Percentiles rank a stretch among this genome's conserved stretches.
Conservation (phyloP, 179 eudicot species). For the Monotropa hypopitys region DNA sequence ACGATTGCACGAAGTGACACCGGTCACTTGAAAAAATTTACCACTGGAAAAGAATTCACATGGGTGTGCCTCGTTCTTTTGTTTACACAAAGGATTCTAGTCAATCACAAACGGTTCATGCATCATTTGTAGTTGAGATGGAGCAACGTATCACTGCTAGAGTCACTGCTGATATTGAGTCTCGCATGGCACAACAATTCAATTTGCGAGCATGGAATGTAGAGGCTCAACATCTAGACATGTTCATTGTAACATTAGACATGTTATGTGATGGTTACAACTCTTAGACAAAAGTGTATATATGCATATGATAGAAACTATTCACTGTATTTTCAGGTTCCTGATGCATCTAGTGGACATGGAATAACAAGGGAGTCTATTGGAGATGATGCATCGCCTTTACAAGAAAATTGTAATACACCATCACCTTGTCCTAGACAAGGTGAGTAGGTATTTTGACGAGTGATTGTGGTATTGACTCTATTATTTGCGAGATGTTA, state of each 20-base stretch:
- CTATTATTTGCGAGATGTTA: too few species aligned
- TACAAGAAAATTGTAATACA: background rate
- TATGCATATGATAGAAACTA: too few species aligned
- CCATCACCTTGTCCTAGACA: background rate
- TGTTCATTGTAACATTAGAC: too few species aligned
- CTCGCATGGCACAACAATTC: background rate
- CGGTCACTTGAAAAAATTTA: too few species aligned
- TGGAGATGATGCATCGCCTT: background rate
- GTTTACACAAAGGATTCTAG: too few species aligned
- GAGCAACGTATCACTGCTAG: background rate
- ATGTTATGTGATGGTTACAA: background rate
- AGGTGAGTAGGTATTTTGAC: background rate
- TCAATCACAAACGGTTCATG: too few species aligned
- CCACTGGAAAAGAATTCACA: too few species aligned
- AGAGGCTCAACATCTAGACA: background rate
- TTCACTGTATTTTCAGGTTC: background rate
- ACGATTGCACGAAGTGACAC: too few species aligned
- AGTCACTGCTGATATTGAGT: too few species aligned
- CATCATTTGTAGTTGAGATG: background rate
- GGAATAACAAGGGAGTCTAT: background rate
- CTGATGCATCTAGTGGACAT: background rate
- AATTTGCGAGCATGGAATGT: background rate
- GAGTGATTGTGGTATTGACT: too few species aligned
- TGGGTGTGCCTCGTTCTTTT: background rate
- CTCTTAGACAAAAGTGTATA: too few species aligned